phyloP scores from a whole-genome alignment of 441 rosid genomes.

The Syzygium malaccense region DNA sequence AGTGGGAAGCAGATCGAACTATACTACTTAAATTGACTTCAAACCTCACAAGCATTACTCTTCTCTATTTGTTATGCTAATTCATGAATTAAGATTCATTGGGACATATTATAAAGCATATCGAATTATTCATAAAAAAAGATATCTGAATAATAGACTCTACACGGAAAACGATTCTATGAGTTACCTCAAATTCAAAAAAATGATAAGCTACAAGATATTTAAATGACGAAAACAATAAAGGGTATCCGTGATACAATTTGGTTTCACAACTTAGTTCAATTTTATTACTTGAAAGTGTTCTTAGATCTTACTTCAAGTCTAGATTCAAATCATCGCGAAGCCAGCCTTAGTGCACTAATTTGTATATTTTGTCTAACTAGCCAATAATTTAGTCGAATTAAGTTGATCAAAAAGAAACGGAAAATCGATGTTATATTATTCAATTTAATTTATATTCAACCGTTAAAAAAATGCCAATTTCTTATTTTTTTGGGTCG shows the following conservation, averaged over 20 bases:
- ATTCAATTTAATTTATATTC: no score
- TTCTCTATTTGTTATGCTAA: background rate
- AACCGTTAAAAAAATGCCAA: no score
- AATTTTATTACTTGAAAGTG: background rate
- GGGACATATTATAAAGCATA: background rate
- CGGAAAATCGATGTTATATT: no score
- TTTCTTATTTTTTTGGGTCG: no score
- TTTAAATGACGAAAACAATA: background rate
- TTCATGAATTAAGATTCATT: background rate
- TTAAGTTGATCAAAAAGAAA: background rate
- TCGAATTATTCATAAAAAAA: background rate
- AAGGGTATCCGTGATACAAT: background rate
- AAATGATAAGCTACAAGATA: background rate
- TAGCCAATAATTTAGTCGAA: background rate
- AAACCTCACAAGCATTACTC: background rate
- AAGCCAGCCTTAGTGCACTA: background rate
- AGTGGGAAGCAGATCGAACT: background rate
- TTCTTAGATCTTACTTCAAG: background rate
- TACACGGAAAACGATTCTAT: background rate
- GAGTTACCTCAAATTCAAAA: rapidly evolving
- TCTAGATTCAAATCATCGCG: background rate
- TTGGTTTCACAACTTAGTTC: background rate
- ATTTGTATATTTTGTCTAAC: background rate
- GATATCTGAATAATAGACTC: background rate
- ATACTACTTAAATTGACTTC: background rate